phyloP scores from a whole-genome alignment of 768 basidiomycete species.

The Leucosporidium creatinivorum region DNA sequence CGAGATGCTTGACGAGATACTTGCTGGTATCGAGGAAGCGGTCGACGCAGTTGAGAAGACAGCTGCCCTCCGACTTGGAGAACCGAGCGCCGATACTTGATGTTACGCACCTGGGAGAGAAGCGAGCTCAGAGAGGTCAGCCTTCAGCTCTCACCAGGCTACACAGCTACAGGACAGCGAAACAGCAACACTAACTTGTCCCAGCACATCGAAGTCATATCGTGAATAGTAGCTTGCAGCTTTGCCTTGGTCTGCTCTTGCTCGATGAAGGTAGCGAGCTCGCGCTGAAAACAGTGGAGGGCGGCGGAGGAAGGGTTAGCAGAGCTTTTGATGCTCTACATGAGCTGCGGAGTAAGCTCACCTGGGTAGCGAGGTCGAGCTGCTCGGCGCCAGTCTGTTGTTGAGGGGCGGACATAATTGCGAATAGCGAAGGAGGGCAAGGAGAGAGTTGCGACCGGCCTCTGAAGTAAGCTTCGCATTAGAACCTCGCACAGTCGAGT shows the following conservation, averaged over 20 bases:
- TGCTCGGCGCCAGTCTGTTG: too few species aligned
- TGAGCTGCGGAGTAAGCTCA: too few species aligned
- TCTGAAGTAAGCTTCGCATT: too few species aligned
- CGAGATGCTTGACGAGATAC: slow-evolving; percentile 57
- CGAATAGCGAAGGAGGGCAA: too few species aligned
- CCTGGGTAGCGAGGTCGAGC: too few species aligned
- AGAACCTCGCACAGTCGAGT: too few species aligned
- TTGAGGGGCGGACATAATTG: too few species aligned
- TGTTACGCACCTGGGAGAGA: slow-evolving; percentile 65
- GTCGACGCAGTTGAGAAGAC: slow-evolving; percentile 82
- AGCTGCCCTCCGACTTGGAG: slow-evolving; percentile 68
- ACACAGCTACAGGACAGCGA: slow-evolving; percentile 4
- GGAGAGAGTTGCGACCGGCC: too few species aligned
- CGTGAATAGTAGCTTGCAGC: slow-evolving; percentile 61
- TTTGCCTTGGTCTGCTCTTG: slow-evolving; percentile 72
- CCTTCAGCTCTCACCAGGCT: neutral
- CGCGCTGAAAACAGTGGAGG: slow-evolving; percentile 37
- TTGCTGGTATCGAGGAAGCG: slow-evolving; percentile 81
- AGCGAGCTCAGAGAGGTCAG: neutral
- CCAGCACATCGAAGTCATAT: slow-evolving; percentile 78
- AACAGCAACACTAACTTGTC: slow-evolving; percentile 91
- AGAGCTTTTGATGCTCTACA: too few species aligned
- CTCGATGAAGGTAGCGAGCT: slow-evolving; percentile 70
- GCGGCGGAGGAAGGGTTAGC: too few species aligned
- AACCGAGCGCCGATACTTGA: slow-evolving; percentile 70